Conservation (phyloP, 768 basidiomycete genomes). For the Fomitopsis serialis region DNA sequence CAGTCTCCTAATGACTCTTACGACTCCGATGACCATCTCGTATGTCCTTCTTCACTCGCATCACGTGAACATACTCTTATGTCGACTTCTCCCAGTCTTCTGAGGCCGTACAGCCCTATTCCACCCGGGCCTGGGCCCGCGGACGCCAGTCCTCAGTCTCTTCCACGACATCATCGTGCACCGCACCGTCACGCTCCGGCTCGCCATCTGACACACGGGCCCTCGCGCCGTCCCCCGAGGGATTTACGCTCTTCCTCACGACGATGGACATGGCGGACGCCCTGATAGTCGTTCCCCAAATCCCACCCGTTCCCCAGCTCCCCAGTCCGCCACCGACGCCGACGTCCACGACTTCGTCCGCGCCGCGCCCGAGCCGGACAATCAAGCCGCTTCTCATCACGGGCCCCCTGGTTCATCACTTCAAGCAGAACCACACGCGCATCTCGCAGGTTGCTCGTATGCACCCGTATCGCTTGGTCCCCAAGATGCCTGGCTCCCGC, state of each 20-base stretch:
- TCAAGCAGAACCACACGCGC: conserved; percentile 38
- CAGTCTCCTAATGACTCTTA: conserved; percentile 5
- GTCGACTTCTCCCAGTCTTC: neutral
- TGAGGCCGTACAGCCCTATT: neutral
- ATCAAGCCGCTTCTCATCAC: conserved; percentile 39
- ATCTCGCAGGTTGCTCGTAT: conserved; percentile 43
- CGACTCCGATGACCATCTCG: conserved; percentile 11
- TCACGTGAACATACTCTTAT: neutral
- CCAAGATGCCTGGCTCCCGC: neutral
- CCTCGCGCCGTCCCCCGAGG: conserved; percentile 6
- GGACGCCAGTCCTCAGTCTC: conserved; percentile 28
- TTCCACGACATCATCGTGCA: conserved; percentile 35
- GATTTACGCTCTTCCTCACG: conserved; percentile 37
- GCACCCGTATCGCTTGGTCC: conserved; percentile 51
- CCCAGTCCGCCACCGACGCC: conserved; percentile 3
- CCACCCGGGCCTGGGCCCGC: neutral
- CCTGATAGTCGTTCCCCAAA: conserved; percentile 29
- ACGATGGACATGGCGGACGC: conserved; percentile 50
- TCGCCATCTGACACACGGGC: conserved; percentile 9
- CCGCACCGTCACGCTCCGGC: conserved; percentile 27
- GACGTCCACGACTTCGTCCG: neutral
- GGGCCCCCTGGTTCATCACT: conserved; percentile 40
- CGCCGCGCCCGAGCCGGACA: neutral
- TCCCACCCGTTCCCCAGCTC: conserved; percentile 11
- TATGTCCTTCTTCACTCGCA: conserved; percentile 2